Evolutionary conservation across 2,329 filamentous ascomycete genomes (phyloP).

Genomic region (Blastomyces silverae): DNA sequence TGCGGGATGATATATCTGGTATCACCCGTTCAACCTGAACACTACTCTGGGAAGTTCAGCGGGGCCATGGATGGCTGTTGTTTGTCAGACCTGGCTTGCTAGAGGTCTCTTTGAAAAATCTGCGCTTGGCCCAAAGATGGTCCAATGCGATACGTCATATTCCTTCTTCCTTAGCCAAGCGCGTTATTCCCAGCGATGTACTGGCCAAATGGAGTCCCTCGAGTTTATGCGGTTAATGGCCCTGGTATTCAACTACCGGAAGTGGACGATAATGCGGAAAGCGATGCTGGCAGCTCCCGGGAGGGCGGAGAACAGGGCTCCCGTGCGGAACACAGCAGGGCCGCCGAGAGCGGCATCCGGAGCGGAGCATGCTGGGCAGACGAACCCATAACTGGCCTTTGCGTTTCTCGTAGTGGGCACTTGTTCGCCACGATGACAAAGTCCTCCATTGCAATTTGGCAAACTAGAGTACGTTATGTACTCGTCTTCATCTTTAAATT

Average conservation of each 20-base stretch:
- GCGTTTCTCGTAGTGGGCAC: conserved; percentile 70
- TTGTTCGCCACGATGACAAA: conserved; percentile 81
- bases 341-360: conserved; percentile 26
- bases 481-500: conserved; percentile 15
- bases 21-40: not conserved
- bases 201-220: conserved; percentile 46
- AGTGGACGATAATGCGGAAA: conserved; percentile 26
- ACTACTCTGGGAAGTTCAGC: conserved; percentile 12
- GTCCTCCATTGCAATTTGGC: conserved; percentile 88
- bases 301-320: conserved; percentile 42
- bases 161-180: conserved; percentile 25
- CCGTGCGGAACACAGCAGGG: conserved; percentile 55
- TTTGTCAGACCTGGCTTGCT: conserved; percentile 19
- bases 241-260: conserved; percentile 31
- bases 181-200: conserved; percentile 40
- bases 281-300: conserved; percentile 17
- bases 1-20: not conserved
- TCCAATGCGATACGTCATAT: conserved; percentile 31
- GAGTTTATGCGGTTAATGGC: conserved; percentile 45
- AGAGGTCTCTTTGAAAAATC: conserved; percentile 24
- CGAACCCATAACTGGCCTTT: conserved; percentile 66
- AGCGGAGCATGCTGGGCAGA: conserved; percentile 41
- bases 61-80: conserved; percentile 18
- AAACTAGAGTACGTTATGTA: conserved; percentile 65
- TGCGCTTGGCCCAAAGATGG: conserved; percentile 31